Percentiles rank a stretch among this genome's conserved stretches.
Evolutionary conservation across 768 basidiomycete species (phyloP).

Genomic region (Lactarius hatsudake): DNA sequence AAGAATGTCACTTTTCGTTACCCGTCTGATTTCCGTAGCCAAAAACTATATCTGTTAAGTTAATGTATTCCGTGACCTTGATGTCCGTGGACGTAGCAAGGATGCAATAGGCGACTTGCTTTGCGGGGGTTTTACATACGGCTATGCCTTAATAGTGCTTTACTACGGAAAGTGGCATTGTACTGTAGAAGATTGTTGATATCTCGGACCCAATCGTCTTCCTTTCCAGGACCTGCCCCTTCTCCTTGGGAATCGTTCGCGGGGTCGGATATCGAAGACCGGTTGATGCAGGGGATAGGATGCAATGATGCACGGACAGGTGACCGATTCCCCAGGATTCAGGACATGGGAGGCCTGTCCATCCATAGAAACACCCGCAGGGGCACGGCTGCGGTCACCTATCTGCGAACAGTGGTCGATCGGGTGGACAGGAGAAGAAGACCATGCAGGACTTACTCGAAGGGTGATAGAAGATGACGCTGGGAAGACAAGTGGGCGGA

Average conservation of each 20-base stretch:
- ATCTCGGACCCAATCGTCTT: constrained; percentile 95
- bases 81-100: not conserved
- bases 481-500: constrained; percentile 89
- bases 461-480: constrained; percentile 73
- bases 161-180: constrained; percentile 91
- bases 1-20: not conserved
- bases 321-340: constrained; percentile 80
- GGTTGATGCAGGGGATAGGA: constrained; percentile 91
- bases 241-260: constrained; percentile 45
- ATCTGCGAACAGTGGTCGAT: constrained; percentile 48
- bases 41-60: not conserved
- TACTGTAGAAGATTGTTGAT: constrained; percentile 94
- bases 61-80: not conserved
- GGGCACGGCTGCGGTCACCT: constrained; percentile 77
- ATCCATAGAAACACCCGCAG: constrained; percentile 91
- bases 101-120: not conserved
- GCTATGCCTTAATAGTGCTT: constrained; percentile 74
- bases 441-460: constrained; percentile 47
- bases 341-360: constrained; percentile 82
- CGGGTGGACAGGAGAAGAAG: not conserved
- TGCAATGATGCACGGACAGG: constrained; percentile 80
- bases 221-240: constrained; percentile 74
- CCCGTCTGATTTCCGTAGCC: not conserved
- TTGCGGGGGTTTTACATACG: constrained; percentile 43
- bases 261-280: constrained; percentile 68